Evolutionary conservation across 2,329 filamentous ascomycete species (phyloP).

Genomic region (Stachybotrys elegans): DNA sequence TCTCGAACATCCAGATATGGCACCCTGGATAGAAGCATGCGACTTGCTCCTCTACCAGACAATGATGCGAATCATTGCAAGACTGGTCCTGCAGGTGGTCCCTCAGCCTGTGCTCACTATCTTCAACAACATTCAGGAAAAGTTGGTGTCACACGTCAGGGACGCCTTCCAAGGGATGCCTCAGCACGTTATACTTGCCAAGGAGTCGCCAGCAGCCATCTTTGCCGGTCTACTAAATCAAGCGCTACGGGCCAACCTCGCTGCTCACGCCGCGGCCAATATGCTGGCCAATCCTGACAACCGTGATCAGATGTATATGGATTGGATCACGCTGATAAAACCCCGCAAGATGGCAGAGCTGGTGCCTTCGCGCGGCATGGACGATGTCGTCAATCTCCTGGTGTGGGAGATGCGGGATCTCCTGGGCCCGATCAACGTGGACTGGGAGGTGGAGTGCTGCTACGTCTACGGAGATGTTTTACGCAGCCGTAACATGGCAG

Average conservation of each 20-base stretch:
- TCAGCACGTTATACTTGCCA: constrained; percentile 77
- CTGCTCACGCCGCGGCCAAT: constrained; percentile 89
- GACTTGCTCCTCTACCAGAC: constrained; percentile 96
- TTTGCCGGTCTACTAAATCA: constrained; percentile 85
- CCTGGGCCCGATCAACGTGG: constrained; percentile 61
- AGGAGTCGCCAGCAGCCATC: constrained; percentile 80
- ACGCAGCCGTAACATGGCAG: no score
- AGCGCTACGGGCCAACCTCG: constrained; percentile 84
- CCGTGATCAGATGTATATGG: constrained; percentile 90
- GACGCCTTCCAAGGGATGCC: constrained; percentile 84
- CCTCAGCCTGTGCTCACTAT: constrained; percentile 84
- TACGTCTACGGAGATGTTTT: constrained; percentile 57
- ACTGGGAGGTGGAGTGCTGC: constrained; percentile 59
- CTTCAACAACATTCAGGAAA: constrained; percentile 78
- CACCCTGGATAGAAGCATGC: constrained; percentile 91
- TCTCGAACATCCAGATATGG: constrained; percentile 73
- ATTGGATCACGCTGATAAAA: constrained; percentile 70
- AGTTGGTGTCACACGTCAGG: constrained; percentile 74
- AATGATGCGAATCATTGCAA: constrained; percentile 87
- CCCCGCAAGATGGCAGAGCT: constrained; percentile 59
- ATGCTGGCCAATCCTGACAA: constrained; percentile 87
- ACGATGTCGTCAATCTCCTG: constrained; percentile 58
- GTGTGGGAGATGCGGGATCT: constrained; percentile 65
- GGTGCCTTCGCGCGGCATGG: constrained; percentile 59
- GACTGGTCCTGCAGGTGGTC: constrained; percentile 85